Percentiles rank a stretch among this genome's conserved stretches.
phyloP scores from a whole-genome alignment of 768 basidiomycete species.

The Obba rivulosa region DNA sequence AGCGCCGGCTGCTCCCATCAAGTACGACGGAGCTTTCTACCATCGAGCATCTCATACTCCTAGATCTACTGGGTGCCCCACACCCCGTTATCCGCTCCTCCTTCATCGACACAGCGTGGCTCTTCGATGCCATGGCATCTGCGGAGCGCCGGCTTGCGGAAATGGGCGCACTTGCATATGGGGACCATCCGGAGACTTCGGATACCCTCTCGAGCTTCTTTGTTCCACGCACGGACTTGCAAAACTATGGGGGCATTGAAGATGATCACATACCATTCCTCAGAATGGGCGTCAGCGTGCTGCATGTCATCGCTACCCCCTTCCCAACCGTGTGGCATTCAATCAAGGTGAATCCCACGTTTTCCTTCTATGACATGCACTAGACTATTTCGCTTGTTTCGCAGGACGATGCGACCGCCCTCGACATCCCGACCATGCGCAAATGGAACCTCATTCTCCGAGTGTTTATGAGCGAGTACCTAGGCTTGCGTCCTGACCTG shows the following conservation, averaged over 20 bases:
- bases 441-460: slow-evolving; percentile 88
- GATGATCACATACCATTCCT: slow-evolving; percentile 97
- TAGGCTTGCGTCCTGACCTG: slow-evolving; percentile 53
- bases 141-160: slow-evolving; percentile 70
- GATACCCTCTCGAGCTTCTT: slow-evolving; percentile 66
- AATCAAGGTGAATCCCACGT: slow-evolving; percentile 57
- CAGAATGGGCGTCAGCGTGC: slow-evolving; percentile 70
- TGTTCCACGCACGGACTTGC: slow-evolving; percentile 37
- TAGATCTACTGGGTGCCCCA: slow-evolving; percentile 85
- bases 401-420: slow-evolving; percentile 85
- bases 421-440: slow-evolving; percentile 81
- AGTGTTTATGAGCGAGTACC: slow-evolving; percentile 87
- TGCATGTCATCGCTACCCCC: slow-evolving; percentile 86
- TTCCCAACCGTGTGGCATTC: slow-evolving; percentile 93
- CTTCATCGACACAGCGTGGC: slow-evolving; percentile 87
- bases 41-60: slow-evolving; percentile 87
- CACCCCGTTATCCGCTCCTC: slow-evolving; percentile 75
- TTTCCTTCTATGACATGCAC: background rate
- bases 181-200: slow-evolving; percentile 32
- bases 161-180: slow-evolving; percentile 54
- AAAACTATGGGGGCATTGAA: slow-evolving; percentile 58
- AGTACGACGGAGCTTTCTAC: slow-evolving; percentile 60
- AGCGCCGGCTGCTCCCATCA: slow-evolving; percentile 47
- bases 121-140: slow-evolving; percentile 72
- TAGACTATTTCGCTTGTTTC: background rate